Evolutionary conservation across 1,284 basidiomycete species (phyloP).

Genomic region (Inonotus hispidus): DNA sequence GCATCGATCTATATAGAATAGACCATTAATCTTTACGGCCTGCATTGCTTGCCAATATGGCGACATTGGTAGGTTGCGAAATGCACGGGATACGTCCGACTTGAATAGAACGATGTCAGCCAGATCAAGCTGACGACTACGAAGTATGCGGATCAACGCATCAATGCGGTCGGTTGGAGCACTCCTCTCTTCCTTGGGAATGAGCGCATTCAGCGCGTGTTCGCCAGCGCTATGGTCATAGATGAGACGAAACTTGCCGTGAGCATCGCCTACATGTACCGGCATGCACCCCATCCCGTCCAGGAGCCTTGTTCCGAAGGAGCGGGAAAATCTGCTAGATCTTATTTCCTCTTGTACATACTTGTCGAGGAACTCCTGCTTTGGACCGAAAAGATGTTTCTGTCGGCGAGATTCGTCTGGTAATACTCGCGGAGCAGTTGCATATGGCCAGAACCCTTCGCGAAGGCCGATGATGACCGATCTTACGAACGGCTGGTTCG

Average conservation of each 20-base stretch:
- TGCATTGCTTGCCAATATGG: conserved; percentile 25
- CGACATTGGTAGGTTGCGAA: conserved; percentile 23
- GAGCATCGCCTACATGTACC: conserved; percentile 36
- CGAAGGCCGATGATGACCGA: conserved; percentile 30
- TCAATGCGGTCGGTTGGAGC: conserved; percentile 12
- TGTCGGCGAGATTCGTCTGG: conserved; percentile 25
- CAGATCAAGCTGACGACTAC: not conserved
- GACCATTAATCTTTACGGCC: conserved; percentile 17
- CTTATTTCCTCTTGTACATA: conserved; percentile 26
- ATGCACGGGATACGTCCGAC: conserved; percentile 23
- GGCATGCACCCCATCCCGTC: conserved; percentile 44
- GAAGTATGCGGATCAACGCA: conserved; percentile 5
- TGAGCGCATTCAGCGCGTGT: conserved; percentile 16
- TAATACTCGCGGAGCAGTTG: conserved; percentile 25
- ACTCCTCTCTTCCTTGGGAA: conserved; percentile 3
- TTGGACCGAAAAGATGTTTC: not conserved
- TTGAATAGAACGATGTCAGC: conserved; percentile 15
- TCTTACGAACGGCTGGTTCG: conserved; percentile 31
- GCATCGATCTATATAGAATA: conserved; percentile 23
- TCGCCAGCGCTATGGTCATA: conserved; percentile 18
- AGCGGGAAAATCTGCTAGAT: conserved; percentile 31
- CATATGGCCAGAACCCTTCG: conserved; percentile 40
- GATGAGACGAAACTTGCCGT: conserved; percentile 22
- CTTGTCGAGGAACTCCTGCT: not conserved
- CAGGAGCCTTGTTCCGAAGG: conserved; percentile 32